phyloP scores from a whole-genome alignment of 75 land plant species.

The Cunninghamia lanceolata region DNA sequence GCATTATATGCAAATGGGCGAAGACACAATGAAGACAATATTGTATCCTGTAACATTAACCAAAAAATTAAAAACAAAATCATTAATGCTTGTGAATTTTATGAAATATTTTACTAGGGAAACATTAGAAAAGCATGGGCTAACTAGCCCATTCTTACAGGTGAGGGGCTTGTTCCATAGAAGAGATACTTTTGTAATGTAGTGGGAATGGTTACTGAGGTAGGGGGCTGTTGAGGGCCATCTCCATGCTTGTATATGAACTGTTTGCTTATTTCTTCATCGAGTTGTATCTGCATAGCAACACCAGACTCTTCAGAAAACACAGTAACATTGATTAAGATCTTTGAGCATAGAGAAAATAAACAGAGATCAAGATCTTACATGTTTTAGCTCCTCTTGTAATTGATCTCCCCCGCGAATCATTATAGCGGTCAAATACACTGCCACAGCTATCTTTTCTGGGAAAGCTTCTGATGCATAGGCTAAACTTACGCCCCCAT shows the following conservation, averaged over 20 bases:
- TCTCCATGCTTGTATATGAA: neutral
- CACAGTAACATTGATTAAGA: neutral
- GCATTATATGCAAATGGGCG: neutral
- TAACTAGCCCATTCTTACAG: neutral
- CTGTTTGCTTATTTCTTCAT: neutral
- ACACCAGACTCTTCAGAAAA: neutral
- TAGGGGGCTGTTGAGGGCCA: neutral
- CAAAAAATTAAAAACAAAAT: neutral
- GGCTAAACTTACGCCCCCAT: neutral
- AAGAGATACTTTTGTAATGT: neutral
- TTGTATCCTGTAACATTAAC: neutral
- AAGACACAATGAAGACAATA: neutral
- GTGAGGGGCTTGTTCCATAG: neutral
- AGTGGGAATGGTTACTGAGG: neutral
- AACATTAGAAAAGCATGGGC: neutral
- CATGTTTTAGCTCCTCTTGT: neutral
- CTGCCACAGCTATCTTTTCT: neutral
- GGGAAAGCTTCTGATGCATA: neutral
- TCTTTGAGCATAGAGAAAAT: neutral
- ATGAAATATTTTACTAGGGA: too few species aligned
- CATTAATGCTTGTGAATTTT: too few species aligned
- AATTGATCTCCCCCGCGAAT: neutral
- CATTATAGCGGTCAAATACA: neutral
- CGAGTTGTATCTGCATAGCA: neutral
- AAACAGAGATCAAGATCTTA: neutral